Conservation (phyloP, 1,284 basidiomycete genomes). For the Leccinum pseudoinsigne region DNA sequence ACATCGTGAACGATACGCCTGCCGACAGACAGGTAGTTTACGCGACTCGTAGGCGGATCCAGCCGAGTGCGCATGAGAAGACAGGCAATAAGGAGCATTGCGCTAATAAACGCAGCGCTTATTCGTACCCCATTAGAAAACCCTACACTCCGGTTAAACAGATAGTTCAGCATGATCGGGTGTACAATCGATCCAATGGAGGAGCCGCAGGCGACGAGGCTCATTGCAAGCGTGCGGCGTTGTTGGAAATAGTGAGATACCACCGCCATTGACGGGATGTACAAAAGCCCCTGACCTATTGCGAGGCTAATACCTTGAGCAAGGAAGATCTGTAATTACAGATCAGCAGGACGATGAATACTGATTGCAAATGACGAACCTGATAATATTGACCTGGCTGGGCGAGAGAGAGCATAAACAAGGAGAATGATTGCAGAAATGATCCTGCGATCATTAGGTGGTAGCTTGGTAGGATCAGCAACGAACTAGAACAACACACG, state of each 20-base stretch:
- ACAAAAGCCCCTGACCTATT: slow-evolving; percentile 31
- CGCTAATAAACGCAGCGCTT: neutral
- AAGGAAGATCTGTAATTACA: slow-evolving; percentile 31
- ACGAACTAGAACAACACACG: neutral
- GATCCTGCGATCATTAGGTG: slow-evolving; percentile 29
- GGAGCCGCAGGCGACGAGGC: slow-evolving; percentile 34
- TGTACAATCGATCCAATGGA: slow-evolving; percentile 35
- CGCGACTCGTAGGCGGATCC: slow-evolving; percentile 16
- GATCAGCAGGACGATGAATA: neutral
- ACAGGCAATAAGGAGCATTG: slow-evolving; percentile 14
- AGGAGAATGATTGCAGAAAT: slow-evolving; percentile 23
- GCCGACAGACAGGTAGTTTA: slow-evolving; percentile 23
- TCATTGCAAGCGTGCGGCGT: slow-evolving; percentile 36
- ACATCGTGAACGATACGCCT: slow-evolving; percentile 21
- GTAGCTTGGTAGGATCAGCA: slow-evolving; percentile 23
- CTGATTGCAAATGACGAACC: slow-evolving; percentile 11
- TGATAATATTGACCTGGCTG: slow-evolving; percentile 31
- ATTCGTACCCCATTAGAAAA: neutral
- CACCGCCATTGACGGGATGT: slow-evolving; percentile 33
- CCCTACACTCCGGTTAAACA: slow-evolving; percentile 32
- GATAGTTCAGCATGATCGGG: slow-evolving; percentile 43
- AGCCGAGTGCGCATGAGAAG: slow-evolving; percentile 33
- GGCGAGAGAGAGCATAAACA: slow-evolving; percentile 33
- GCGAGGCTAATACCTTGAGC: slow-evolving; percentile 36
- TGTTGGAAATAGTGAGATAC: slow-evolving; percentile 36